Conservation (phyloP, 805 yeast genomes). For the Starmerella floris region DNA sequence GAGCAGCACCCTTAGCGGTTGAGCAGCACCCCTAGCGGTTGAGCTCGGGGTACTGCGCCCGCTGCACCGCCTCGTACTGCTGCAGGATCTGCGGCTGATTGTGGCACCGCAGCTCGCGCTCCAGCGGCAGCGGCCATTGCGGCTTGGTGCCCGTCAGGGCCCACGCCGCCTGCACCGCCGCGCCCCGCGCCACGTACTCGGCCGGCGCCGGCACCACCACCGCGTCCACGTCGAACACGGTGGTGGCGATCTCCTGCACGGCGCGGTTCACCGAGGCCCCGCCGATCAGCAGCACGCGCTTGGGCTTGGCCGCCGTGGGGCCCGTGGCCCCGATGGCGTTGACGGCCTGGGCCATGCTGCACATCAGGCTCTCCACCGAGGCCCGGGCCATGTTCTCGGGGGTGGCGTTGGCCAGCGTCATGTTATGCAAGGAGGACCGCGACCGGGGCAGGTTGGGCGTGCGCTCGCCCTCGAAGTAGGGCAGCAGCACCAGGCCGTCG, state of each 20-base stretch:
- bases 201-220: conserved; percentile 17
- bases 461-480: conserved; percentile 24
- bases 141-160: conserved; percentile 16
- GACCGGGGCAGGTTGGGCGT: conserved; percentile 23
- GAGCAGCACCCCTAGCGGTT: too few species aligned
- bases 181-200: conserved; percentile 23
- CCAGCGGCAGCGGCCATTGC: conserved; percentile 17
- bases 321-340: conserved; percentile 7
- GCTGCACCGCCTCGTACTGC: conserved; percentile 12
- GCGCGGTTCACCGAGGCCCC: conserved; percentile 21
- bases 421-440: conserved; percentile 17
- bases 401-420: conserved; percentile 17
- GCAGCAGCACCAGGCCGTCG: conserved; percentile 19
- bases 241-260: conserved; percentile 19
- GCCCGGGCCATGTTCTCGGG: conserved; percentile 20
- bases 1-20: too few species aligned
- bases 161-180: conserved; percentile 24
- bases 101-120: conserved; percentile 8
- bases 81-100: conserved; percentile 7
- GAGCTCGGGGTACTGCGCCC: conserved; percentile 7
- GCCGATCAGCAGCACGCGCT: conserved; percentile 20
- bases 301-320: conserved; percentile 1
- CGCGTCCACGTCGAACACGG: conserved; percentile 15
- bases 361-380: conserved; percentile 20
- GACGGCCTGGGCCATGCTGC: conserved; percentile 21